Conservation (phyloP, 1,284 basidiomycete species). For the Boletus holoroseus region DNA sequence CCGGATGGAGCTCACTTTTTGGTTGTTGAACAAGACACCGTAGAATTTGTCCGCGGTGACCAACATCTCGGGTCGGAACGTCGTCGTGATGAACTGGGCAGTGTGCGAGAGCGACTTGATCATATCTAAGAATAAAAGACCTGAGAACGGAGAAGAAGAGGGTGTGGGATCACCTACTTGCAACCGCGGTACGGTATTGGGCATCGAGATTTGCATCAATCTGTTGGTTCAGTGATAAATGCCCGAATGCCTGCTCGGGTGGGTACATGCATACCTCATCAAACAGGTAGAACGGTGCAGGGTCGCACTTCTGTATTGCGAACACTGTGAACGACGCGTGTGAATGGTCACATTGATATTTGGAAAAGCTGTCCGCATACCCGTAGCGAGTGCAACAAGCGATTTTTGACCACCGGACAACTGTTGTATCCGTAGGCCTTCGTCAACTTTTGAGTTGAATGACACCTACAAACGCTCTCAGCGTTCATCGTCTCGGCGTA, state of each 20-base stretch:
- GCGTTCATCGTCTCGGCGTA: not conserved
- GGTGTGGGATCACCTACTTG: constrained; percentile 50
- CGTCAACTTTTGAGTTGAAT: constrained; percentile 97
- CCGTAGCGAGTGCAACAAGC: constrained; percentile 90
- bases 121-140: constrained; percentile 59
- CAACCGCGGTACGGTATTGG: constrained; percentile 95
- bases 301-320: constrained; percentile 98
- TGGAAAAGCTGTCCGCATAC: constrained; percentile 36
- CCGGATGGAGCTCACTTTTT: constrained; percentile 87
- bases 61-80: constrained; percentile 96
- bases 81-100: constrained; percentile 98
- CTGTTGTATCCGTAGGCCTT: constrained; percentile 94
- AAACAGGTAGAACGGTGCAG: constrained; percentile 99
- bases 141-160: constrained; percentile 1
- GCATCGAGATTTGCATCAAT: constrained; percentile 98
- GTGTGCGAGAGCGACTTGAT: constrained; percentile 83
- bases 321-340: constrained; percentile 58
- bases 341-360: not conserved
- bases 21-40: constrained; percentile 97
- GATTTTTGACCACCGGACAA: constrained; percentile 98
- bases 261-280: constrained; percentile 65
- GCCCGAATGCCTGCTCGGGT: not conserved
- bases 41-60: constrained; percentile 94
- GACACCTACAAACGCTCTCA: constrained; percentile 61
- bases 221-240: constrained; percentile 33